Base-by-base conservation (phyloP, 176 grass and related monocot species). In the Urochloa ruziziensis region DNA sequence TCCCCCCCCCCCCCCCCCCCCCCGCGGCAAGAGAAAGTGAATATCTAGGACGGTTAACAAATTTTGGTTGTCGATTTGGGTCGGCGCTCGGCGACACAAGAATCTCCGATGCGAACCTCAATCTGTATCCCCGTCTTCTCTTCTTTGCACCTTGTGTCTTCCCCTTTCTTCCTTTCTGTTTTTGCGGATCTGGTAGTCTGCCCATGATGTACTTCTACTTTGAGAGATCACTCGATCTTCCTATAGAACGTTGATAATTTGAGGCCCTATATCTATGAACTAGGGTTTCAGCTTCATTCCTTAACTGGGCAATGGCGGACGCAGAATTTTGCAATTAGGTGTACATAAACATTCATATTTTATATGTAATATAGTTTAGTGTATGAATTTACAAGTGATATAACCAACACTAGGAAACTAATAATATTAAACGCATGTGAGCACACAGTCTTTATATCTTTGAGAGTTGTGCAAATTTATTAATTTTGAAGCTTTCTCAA, bases 1-100 rank as follows among this genome's bases (percentile, higher is more conserved):
- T 48, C 46, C 11, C 39, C 1, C 39, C 12, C 2, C 46, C 5
- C 17, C 21, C 3, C 16, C 5, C 1, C 49, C 6, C 4, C 7
- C 21, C 53, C 7, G 8, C 5, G 51, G 70, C 30, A 37, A 51
- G 4, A 42, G 12, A 25, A 56, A 40, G 59, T 47, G 58, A 3
- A 29, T 82, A 78, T 54, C 75, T 70, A 80, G 12, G 40, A 83
- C 78, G 70, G 21, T 87, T 79, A 59, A 74, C 58, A 73, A 27
- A 27, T 37, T 9, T 30, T 7, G 43, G 43, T 10, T 11, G 39
- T 27, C 43, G 1, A 13, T 28, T 47, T 17, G 47, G 3, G 62
- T 28, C n/a, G 23, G 72, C n/a, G 60, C 61, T 28, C 29, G 23
- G 63, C 18, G 60, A 7, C 15, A 23, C 47, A 21, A 49, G 75